phyloP scores from a whole-genome alignment of 305 asterid species.

The Salvia sclarea region DNA sequence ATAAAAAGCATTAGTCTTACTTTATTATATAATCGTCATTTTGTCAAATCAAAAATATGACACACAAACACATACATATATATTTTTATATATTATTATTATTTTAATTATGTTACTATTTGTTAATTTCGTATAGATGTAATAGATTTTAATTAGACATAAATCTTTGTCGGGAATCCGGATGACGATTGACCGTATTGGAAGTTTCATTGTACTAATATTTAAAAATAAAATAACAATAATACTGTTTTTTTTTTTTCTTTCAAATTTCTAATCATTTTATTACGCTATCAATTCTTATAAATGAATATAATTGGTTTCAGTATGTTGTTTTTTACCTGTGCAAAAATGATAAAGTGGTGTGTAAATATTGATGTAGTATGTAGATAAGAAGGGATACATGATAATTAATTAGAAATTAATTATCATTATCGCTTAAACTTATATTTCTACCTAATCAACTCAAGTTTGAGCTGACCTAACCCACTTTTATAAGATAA shows the following conservation, averaged over 20 bases:
- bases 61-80: background rate
- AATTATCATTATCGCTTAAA: background rate
- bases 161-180: conserved; percentile 32
- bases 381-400: background rate
- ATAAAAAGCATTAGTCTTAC: background rate
- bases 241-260: background rate
- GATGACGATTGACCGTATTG: conserved; percentile 19
- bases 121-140: background rate
- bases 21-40: background rate
- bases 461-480: conserved; percentile 18
- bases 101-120: background rate
- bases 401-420: background rate
- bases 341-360: too few species aligned
- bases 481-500: conserved; percentile 23
- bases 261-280: too few species aligned
- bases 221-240: background rate
- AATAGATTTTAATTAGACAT: conserved; percentile 20
- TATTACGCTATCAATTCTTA: background rate
- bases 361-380: background rate
- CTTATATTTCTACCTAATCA: conserved; percentile 26
- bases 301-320: background rate
- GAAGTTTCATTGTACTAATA: conserved; percentile 28
- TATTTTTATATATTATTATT: background rate
- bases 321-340: too few species aligned
- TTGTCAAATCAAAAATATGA: background rate